Percentiles rank a stretch among this genome's conserved stretches.
phyloP scores from a whole-genome alignment of 176 grass and related monocot species.

The Zea luxurians region DNA sequence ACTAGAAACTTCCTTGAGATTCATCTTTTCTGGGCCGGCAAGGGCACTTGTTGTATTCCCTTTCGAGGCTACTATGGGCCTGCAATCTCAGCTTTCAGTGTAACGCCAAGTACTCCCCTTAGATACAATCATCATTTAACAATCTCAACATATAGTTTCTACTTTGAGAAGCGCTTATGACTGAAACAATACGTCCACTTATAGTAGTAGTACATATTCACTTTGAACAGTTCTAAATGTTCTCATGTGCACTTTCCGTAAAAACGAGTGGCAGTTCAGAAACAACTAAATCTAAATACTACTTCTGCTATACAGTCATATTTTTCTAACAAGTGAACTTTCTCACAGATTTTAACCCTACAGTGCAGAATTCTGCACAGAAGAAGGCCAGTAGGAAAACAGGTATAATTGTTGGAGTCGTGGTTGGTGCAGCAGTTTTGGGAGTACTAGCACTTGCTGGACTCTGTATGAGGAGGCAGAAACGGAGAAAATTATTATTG shows the following conservation, averaged over 20 bases:
- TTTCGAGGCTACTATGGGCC: conserved; percentile 74
- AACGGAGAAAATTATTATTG: conserved; percentile 44
- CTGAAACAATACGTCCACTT: neutral
- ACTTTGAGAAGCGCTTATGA: neutral
- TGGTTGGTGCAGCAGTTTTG: conserved; percentile 55
- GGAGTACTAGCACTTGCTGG: conserved; percentile 42
- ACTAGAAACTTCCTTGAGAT: conserved; percentile 88
- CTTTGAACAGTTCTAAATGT: neutral
- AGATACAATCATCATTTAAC: neutral
- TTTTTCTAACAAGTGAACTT: conserved; percentile 41
- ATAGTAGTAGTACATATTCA: neutral
- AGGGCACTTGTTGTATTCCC: conserved; percentile 90
- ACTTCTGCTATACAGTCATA: neutral
- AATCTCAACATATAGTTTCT: neutral
- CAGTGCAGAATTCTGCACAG: conserved; percentile 37
- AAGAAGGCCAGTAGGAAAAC: conserved; percentile 44
- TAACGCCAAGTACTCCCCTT: conserved; percentile 54
- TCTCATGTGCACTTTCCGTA: neutral
- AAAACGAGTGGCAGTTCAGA: neutral
- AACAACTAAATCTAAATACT: neutral
- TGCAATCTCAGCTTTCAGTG: conserved; percentile 79
- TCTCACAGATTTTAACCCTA: conserved; percentile 64
- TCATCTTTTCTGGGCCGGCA: conserved; percentile 98
- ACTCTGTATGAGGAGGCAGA: conserved; percentile 49
- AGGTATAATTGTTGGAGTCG: conserved; percentile 51